A percentile compares a stretch with the other conserved stretches of the same genome.
Conservation (phyloP, 768 basidiomycete species). For the Lepiota brunneoincarnata region DNA sequence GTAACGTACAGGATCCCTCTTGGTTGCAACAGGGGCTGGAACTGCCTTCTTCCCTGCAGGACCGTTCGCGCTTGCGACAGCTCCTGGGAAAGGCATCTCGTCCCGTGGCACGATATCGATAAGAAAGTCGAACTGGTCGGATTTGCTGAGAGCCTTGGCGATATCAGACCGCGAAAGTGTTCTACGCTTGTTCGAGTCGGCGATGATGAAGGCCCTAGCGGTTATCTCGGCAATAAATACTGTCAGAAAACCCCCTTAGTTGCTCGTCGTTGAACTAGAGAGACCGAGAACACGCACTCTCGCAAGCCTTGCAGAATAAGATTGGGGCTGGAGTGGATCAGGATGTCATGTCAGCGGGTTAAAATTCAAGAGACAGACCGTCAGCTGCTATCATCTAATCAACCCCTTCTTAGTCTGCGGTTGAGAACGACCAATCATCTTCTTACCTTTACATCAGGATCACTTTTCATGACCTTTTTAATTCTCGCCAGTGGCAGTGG, state of each 20-base stretch:
- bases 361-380: conserved; percentile 40
- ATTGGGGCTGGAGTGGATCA: conserved; percentile 65
- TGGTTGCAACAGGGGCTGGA: conserved; percentile 2
- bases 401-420: conserved; percentile 1
- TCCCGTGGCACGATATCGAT: conserved; percentile 95
- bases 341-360: conserved; percentile 12
- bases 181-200: conserved; percentile 94
- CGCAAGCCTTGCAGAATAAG: conserved; percentile 96
- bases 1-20: conserved; percentile 8
- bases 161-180: conserved; percentile 93
- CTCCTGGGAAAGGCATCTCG: conserved; percentile 43
- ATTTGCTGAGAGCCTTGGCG: conserved; percentile 86
- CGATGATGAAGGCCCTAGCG: conserved; percentile 91
- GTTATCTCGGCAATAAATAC: conserved; percentile 99
- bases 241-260: conserved; percentile 24
- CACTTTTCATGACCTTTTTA: conserved; percentile 99
- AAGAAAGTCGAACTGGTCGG: conserved; percentile 96
- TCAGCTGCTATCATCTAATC: conserved; percentile 96
- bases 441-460: conserved; percentile 91
- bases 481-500: conserved; percentile 92
- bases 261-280: not conserved
- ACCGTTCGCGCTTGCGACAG: conserved; percentile 6
- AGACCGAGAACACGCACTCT: conserved; percentile 63
- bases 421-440: conserved; percentile 9
- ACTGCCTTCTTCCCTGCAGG: conserved; percentile 10